A percentile compares a stretch with the other conserved stretches of the same genome.
These are phyloP conservation scores for Cairneyella variabilis DNA, from an alignment of 495 filamentous ascomycete species.

Conservation along the genomic window DNA sequence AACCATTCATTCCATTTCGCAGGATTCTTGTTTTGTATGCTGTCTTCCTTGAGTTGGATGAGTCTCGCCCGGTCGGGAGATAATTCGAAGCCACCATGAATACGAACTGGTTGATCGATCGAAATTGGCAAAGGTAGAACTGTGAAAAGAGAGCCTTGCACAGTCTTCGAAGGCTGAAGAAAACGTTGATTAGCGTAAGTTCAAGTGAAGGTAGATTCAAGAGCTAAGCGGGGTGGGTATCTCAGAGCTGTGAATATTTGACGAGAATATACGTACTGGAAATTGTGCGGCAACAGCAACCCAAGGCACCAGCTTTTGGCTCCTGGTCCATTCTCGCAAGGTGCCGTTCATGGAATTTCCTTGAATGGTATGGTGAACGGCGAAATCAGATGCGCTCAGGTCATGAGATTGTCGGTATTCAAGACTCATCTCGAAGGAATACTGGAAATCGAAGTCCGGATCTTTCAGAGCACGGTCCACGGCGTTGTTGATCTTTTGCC, in stretches of 20 bases:
- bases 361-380: slow-evolving; percentile 31
- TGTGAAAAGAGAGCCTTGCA: slow-evolving; percentile 33
- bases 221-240: too few relatives aligned
- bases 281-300: slow-evolving; percentile 36
- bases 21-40: slow-evolving; percentile 21
- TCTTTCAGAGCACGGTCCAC: slow-evolving; percentile 8
- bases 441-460: slow-evolving; percentile 8
- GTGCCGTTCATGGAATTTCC: slow-evolving; percentile 13
- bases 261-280: slow-evolving; percentile 12
- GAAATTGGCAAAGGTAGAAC: slow-evolving; percentile 36
- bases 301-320: slow-evolving; percentile 37
- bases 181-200: background rate
- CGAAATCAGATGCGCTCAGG: slow-evolving; percentile 13
- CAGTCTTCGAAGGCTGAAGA: slow-evolving; percentile 3
- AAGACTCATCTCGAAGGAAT: slow-evolving; percentile 20
- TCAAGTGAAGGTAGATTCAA: background rate
- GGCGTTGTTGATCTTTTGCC: slow-evolving; percentile 12
- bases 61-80: slow-evolving; percentile 36
- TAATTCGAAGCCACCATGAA: slow-evolving; percentile 39
- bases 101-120: slow-evolving; percentile 36
- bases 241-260: too few relatives aligned
- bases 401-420: slow-evolving; percentile 1
- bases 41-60: slow-evolving; percentile 25
- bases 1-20: slow-evolving; percentile 36
- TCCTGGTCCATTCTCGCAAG: slow-evolving; percentile 31